Evolutionary conservation across 1,139 yeast genomes (phyloP).

Genomic region (Kodamaea arcana): DNA sequence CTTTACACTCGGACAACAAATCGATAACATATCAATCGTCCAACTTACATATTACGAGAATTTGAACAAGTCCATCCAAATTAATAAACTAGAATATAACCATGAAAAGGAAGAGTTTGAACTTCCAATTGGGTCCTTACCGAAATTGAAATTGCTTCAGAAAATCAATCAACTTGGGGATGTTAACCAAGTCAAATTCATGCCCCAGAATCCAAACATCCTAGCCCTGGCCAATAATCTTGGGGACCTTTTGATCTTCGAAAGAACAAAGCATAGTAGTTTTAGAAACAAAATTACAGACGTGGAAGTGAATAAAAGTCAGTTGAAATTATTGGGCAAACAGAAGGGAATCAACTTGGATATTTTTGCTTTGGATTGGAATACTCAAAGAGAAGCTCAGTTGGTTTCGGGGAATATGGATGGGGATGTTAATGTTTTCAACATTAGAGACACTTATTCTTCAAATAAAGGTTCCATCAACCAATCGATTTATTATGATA

Average conservation of each 20-base stretch:
- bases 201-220: slow-evolving; percentile 45
- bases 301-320: slow-evolving; percentile 28
- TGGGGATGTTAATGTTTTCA: slow-evolving; percentile 34
- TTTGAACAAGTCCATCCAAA: slow-evolving; percentile 27
- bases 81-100: slow-evolving; percentile 34
- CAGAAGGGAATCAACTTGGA: slow-evolving; percentile 17
- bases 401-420: slow-evolving; percentile 34
- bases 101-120: slow-evolving; percentile 43
- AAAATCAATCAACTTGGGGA: slow-evolving; percentile 43
- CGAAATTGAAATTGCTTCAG: slow-evolving; percentile 32
- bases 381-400: slow-evolving; percentile 34
- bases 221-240: slow-evolving; percentile 39
- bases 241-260: slow-evolving; percentile 43
- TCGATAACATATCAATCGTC: slow-evolving; percentile 36
- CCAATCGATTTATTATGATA: slow-evolving; percentile 6
- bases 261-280: slow-evolving; percentile 51
- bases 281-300: slow-evolving; percentile 16
- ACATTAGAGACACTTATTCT: slow-evolving; percentile 23
- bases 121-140: slow-evolving; percentile 20
- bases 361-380: slow-evolving; percentile 46
- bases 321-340: slow-evolving; percentile 20
- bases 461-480: slow-evolving; percentile 2
- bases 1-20: slow-evolving; percentile 41
- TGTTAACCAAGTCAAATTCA: slow-evolving; percentile 36
- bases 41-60: slow-evolving; percentile 34